Percentiles rank a stretch among this genome's conserved stretches.
Evolutionary conservation across 805 yeast genomes (phyloP).

Genomic region (Kodamaea sagamina): DNA sequence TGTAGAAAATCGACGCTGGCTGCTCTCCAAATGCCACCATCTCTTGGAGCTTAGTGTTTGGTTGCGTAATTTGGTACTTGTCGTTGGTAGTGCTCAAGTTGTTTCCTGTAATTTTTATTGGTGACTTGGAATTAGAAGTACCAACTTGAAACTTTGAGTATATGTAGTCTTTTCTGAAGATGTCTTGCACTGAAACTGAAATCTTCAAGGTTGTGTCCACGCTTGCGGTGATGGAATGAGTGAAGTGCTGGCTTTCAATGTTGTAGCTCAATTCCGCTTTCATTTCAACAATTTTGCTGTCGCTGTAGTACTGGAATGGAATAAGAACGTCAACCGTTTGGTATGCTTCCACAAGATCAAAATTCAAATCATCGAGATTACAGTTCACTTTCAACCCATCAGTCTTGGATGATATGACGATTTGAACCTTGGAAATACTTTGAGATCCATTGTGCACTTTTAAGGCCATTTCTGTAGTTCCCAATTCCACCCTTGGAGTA

Average conservation of each 20-base stretch:
- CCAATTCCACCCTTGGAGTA: slow-evolving; percentile 30
- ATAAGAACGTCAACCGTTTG: slow-evolving; percentile 25
- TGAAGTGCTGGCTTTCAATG: slow-evolving; percentile 20
- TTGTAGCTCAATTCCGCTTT: slow-evolving; percentile 24
- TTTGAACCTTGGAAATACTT: slow-evolving; percentile 29
- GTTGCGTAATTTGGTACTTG: slow-evolving; percentile 27
- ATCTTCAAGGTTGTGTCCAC: slow-evolving; percentile 59
- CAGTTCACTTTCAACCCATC: slow-evolving; percentile 3
- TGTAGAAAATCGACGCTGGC: slow-evolving; percentile 62
- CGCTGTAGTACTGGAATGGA: slow-evolving; percentile 35
- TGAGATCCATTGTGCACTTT: slow-evolving; percentile 31
- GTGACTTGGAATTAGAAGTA: slow-evolving; percentile 51
- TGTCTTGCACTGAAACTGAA: slow-evolving; percentile 80
- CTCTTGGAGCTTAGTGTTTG: slow-evolving; percentile 20
- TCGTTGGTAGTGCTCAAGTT: slow-evolving; percentile 33
- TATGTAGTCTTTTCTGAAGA: slow-evolving; percentile 56
- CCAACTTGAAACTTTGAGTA: slow-evolving; percentile 72
- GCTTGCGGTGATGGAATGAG: slow-evolving; percentile 28
- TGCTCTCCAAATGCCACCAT: slow-evolving; percentile 68
- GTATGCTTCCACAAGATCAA: not conserved
- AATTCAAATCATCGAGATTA: not conserved
- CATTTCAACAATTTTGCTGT: slow-evolving; percentile 27
- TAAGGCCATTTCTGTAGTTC: slow-evolving; percentile 28
- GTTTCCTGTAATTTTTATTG: slow-evolving; percentile 54
- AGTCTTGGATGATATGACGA: slow-evolving; percentile 22